Conservation (phyloP, 2,329 filamentous ascomycete genomes). For the Cladosporium austrohemisphaericum region DNA sequence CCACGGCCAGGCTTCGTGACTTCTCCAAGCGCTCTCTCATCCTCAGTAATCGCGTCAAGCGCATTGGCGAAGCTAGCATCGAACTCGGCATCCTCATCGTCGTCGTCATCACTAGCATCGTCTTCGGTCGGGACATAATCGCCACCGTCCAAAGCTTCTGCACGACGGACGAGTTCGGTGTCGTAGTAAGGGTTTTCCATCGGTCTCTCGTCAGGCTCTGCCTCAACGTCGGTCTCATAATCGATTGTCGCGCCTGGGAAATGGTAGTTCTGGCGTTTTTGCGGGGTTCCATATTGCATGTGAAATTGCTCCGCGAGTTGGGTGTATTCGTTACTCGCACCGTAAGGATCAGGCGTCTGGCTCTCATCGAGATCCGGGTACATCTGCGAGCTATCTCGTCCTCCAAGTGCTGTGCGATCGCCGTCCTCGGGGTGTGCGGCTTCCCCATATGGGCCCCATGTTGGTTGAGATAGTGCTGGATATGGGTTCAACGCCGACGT, state of each 20-base stretch:
- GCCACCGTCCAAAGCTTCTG: constrained; percentile 5
- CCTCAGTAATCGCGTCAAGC: constrained; percentile 5
- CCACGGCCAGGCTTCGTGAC: constrained; percentile 2
- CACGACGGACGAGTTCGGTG: constrained; percentile 6
- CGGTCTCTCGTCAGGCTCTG: constrained; percentile 5
- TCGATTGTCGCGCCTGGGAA: constrained; percentile 8
- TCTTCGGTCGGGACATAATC: constrained; percentile 11
- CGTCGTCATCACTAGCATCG: not conserved
- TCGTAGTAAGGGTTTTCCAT: constrained; percentile 13
- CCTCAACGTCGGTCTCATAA: constrained; percentile 10
- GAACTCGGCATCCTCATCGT: constrained; percentile 9
- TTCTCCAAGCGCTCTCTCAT: not conserved
- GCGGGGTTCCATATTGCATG: constrained; percentile 8
- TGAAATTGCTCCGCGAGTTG: constrained; percentile 19
- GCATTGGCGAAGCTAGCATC: constrained; percentile 6
- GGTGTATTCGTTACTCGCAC: constrained; percentile 11
- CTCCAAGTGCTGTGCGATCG: not conserved
- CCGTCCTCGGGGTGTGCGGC: not conserved
- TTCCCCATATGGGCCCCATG: constrained; percentile 4
- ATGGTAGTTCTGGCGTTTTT: constrained; percentile 6
- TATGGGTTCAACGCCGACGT: constrained; percentile 4
- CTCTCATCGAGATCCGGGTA: constrained; percentile 9
- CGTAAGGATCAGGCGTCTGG: constrained; percentile 1
- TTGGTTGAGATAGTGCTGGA: not conserved
- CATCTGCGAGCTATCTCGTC: not conserved